Percentiles rank a stretch among this genome's conserved stretches.
These are phyloP conservation scores for Candida sonorensis DNA, from an alignment of 805 yeast genomes.

Conservation along the genomic window DNA sequence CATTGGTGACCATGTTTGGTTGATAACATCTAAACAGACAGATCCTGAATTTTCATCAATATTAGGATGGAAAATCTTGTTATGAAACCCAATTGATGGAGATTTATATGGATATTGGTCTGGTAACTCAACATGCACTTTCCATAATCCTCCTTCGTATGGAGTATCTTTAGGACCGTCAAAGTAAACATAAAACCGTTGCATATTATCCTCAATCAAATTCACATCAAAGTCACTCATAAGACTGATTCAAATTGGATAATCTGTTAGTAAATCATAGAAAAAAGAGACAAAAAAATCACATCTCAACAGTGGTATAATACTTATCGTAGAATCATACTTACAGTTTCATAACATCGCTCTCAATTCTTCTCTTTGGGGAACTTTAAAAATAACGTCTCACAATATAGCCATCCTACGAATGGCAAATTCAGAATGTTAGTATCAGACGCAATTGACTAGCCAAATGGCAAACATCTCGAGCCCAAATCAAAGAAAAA, in stretches of 20 bases:
- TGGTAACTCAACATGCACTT: slow-evolving; percentile 86
- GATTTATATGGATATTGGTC: slow-evolving; percentile 94
- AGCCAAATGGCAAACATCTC: too few species aligned
- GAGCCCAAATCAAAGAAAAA: too few species aligned
- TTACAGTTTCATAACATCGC: slow-evolving; percentile 91
- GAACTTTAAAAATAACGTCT: slow-evolving; percentile 32
- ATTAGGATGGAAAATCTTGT: slow-evolving; percentile 91
- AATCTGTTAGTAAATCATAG: slow-evolving; percentile 4
- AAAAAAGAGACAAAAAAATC: too few species aligned
- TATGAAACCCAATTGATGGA: slow-evolving; percentile 91
- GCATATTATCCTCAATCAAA: slow-evolving; percentile 74
- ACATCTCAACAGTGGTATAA: too few species aligned
- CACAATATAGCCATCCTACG: too few species aligned
- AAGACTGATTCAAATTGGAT: slow-evolving; percentile 32
- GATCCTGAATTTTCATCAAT: slow-evolving; percentile 88
- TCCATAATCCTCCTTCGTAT: slow-evolving; percentile 87
- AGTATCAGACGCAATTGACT: too few species aligned
- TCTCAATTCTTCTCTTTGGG: slow-evolving; percentile 77
- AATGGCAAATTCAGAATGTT: too few species aligned
- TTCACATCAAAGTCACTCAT: slow-evolving; percentile 92
- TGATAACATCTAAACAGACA: slow-evolving; percentile 92
- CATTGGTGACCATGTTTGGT: slow-evolving; percentile 98
- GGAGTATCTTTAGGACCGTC: slow-evolving; percentile 85
- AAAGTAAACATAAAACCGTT: slow-evolving; percentile 80
- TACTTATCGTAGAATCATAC: slow-evolving; percentile 29